These are phyloP conservation scores for Laguncularia racemosa DNA, from an alignment of 345 rosid species.

Conservation along the genomic window DNA sequence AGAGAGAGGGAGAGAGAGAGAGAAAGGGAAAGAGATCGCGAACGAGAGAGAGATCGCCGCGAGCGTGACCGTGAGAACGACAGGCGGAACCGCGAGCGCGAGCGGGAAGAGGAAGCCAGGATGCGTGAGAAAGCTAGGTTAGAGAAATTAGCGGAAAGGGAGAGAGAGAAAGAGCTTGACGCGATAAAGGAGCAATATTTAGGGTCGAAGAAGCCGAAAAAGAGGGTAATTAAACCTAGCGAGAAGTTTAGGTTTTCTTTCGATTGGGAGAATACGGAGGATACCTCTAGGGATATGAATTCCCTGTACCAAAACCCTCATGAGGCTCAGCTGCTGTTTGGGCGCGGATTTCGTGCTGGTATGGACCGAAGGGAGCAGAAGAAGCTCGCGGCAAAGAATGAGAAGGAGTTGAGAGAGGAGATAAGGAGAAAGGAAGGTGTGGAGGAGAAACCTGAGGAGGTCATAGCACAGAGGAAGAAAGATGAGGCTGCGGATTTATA, in stretches of 20 bases:
- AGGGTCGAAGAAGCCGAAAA: slow-evolving; percentile 89
- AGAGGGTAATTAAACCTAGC: slow-evolving; percentile 85
- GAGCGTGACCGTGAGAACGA: slow-evolving; percentile 45
- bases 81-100: slow-evolving; percentile 66
- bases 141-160: slow-evolving; percentile 73
- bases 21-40: slow-evolving; percentile 26
- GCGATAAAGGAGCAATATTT: slow-evolving; percentile 85
- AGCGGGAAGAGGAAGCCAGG: slow-evolving; percentile 60
- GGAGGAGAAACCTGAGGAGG: slow-evolving; percentile 86
- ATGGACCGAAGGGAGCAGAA: slow-evolving; percentile 98
- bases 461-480: slow-evolving; percentile 58
- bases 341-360: slow-evolving; percentile 90
- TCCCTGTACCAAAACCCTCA: slow-evolving; percentile 83
- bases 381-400: slow-evolving; percentile 84
- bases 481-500: slow-evolving; percentile 84
- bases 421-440: slow-evolving; percentile 74
- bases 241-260: slow-evolving; percentile 93
- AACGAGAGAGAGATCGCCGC: slow-evolving; percentile 28
- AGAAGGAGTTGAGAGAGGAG: slow-evolving; percentile 84
- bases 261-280: slow-evolving; percentile 95
- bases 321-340: slow-evolving; percentile 87
- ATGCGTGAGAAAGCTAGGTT: slow-evolving; percentile 54
- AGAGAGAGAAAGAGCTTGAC: slow-evolving; percentile 74
- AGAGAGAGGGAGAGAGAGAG: slow-evolving; percentile 32
- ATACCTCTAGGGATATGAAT: slow-evolving; percentile 86